phyloP scores from a whole-genome alignment of 176 grass and related monocot genomes.

The Ananas comosus region DNA sequence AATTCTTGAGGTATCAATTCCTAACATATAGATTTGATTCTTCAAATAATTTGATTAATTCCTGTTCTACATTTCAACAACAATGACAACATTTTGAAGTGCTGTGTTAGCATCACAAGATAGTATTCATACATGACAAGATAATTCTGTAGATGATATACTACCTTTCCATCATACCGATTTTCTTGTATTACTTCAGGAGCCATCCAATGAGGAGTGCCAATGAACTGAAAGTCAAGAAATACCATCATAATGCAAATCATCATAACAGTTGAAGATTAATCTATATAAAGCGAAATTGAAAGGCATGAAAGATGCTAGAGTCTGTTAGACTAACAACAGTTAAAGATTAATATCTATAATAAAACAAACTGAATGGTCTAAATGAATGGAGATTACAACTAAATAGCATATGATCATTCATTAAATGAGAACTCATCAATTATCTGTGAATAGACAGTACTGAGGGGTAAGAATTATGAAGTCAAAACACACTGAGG shows the following conservation, averaged over 20 bases:
- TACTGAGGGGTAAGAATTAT: background rate
- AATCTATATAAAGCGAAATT: background rate
- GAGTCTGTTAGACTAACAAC: no score
- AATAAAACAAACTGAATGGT: no score
- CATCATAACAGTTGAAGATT: background rate
- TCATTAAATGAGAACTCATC: background rate
- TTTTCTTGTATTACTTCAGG: slow-evolving; percentile 99
- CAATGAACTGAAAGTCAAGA: slow-evolving; percentile 83
- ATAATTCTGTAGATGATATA: background rate
- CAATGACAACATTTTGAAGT: background rate
- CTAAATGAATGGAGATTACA: background rate
- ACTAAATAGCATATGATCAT: background rate
- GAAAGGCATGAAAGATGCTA: no score
- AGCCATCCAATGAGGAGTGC: slow-evolving; percentile 99
- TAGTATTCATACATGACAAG: background rate
- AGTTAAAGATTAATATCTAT: background rate
- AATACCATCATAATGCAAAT: background rate
- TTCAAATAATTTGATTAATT: no score
- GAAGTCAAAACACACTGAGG: background rate
- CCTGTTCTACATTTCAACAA: background rate
- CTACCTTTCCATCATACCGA: slow-evolving; percentile 99
- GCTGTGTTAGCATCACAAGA: background rate
- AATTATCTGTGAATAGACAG: background rate
- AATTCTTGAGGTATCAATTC: no score
- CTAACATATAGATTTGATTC: no score